Evolutionary conservation across 306 rosid species (phyloP).

Genomic region (Cercis canadensis): DNA sequence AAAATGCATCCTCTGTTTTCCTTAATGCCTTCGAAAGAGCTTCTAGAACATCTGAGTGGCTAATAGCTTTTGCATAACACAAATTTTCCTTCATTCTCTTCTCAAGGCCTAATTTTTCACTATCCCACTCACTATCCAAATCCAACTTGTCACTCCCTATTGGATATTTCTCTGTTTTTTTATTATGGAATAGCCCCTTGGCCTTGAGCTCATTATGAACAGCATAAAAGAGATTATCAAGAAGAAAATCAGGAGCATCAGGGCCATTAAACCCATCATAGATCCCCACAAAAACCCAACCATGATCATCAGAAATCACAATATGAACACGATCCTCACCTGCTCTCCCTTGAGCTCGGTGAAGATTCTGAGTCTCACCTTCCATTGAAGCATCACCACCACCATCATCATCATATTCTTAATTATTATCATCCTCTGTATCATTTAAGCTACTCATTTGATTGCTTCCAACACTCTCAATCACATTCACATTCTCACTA

Average conservation of each 20-base stretch:
- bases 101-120: conserved; percentile 45
- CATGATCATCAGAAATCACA: conserved; percentile 74
- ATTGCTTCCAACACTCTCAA: conserved; percentile 30
- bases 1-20: conserved; percentile 65
- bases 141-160: conserved; percentile 36
- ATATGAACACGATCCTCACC: conserved; percentile 89
- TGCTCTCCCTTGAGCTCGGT: conserved; percentile 91
- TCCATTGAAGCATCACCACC: conserved; percentile 24
- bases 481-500: conserved; percentile 38
- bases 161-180: conserved; percentile 30
- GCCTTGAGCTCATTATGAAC: conserved; percentile 67
- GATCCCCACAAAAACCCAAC: conserved; percentile 87
- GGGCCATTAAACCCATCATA: conserved; percentile 96
- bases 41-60: conserved; percentile 54
- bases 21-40: conserved; percentile 69
- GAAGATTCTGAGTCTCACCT: conserved; percentile 46
- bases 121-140: conserved; percentile 54
- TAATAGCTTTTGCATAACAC: too few species aligned
- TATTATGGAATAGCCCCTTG: conserved; percentile 74
- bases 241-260: conserved; percentile 84
- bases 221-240: conserved; percentile 72
- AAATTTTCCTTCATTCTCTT: too few species aligned
- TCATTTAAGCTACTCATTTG: conserved; percentile 39
- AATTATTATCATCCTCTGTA: conserved; percentile 38
- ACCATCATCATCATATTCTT: conserved; percentile 32